phyloP scores from a whole-genome alignment of 2,329 filamentous ascomycete genomes.

The Capronia epimyces region DNA sequence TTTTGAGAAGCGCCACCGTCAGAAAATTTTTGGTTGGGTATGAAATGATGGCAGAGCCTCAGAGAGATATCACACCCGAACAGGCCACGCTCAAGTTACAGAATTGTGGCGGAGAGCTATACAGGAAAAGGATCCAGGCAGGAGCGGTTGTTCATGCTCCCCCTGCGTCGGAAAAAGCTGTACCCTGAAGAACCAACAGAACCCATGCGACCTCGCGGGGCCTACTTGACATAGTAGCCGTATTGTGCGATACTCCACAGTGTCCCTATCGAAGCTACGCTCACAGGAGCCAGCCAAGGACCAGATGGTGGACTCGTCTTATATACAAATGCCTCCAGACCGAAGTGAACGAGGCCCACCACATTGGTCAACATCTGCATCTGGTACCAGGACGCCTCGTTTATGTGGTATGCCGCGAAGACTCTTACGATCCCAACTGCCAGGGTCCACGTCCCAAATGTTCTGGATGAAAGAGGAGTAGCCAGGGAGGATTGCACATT shows the following conservation, averaged over 20 bases:
- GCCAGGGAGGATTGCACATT: conserved; percentile 44
- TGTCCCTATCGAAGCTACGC: conserved; percentile 52
- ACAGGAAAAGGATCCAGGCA: conserved; percentile 58
- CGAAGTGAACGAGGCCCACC: conserved; percentile 71
- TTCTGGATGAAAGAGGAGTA: conserved; percentile 68
- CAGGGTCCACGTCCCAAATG: conserved; percentile 85
- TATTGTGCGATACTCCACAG: conserved; percentile 64
- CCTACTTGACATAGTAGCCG: conserved; percentile 56
- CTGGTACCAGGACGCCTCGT: conserved; percentile 67
- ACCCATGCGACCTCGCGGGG: background rate
- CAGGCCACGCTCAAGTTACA: conserved; percentile 78
- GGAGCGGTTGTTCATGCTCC: conserved; percentile 17
- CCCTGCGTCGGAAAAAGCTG: conserved; percentile 18
- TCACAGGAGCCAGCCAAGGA: conserved; percentile 54
- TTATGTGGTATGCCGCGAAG: conserved; percentile 78
- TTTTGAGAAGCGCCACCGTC: conserved; percentile 86
- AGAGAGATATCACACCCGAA: conserved; percentile 95
- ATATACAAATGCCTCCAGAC: conserved; percentile 73
- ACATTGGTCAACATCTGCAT: conserved; percentile 76
- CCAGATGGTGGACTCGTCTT: conserved; percentile 64
- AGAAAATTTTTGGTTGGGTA: conserved; percentile 96
- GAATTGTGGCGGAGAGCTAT: conserved; percentile 72
- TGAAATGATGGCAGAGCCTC: conserved; percentile 95
- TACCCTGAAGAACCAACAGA: background rate
- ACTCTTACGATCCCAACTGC: conserved; percentile 69